phyloP scores from a whole-genome alignment of 2,329 filamentous ascomycete genomes.

The Nothopassalora personata region DNA sequence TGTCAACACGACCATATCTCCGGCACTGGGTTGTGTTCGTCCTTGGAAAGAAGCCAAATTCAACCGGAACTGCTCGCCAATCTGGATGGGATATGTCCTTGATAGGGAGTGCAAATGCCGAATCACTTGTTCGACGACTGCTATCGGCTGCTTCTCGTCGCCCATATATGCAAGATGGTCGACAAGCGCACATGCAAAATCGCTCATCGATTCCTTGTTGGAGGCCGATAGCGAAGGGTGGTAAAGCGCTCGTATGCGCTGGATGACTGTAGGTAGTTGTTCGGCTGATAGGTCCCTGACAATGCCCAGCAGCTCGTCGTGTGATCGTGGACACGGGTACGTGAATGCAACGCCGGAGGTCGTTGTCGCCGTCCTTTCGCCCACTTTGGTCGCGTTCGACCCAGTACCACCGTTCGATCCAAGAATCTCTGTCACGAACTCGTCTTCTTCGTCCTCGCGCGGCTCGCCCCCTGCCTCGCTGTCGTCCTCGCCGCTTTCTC shows the following conservation, averaged over 20 bases:
- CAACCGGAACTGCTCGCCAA: constrained; percentile 71
- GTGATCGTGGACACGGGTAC: constrained; percentile 75
- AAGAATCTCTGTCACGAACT: constrained; percentile 44
- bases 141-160: constrained; percentile 50
- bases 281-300: constrained; percentile 56
- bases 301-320: constrained; percentile 65
- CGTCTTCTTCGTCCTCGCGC: constrained; percentile 43
- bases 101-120: constrained; percentile 90
- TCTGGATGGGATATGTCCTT: constrained; percentile 74
- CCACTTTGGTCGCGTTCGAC: constrained; percentile 27
- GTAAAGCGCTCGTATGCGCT: constrained; percentile 86
- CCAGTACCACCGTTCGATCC: constrained; percentile 16
- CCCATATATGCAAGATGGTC: constrained; percentile 59
- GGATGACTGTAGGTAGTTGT: constrained; percentile 72
- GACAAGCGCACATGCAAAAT: constrained; percentile 62
- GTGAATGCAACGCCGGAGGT: constrained; percentile 63
- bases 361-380: constrained; percentile 42
- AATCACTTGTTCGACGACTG: constrained; percentile 69
- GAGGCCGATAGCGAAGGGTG: constrained; percentile 78
- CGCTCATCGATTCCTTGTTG: constrained; percentile 77
- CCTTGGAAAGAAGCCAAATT: constrained; percentile 57
- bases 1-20: constrained; percentile 77
- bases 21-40: constrained; percentile 52
- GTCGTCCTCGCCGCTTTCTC: constrained; percentile 3
- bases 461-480: constrained; percentile 25